Percentiles rank a stretch among this genome's conserved stretches.
Conservation (phyloP, 1,284 basidiomycete genomes). For the Ceratobasidium theobromae region DNA sequence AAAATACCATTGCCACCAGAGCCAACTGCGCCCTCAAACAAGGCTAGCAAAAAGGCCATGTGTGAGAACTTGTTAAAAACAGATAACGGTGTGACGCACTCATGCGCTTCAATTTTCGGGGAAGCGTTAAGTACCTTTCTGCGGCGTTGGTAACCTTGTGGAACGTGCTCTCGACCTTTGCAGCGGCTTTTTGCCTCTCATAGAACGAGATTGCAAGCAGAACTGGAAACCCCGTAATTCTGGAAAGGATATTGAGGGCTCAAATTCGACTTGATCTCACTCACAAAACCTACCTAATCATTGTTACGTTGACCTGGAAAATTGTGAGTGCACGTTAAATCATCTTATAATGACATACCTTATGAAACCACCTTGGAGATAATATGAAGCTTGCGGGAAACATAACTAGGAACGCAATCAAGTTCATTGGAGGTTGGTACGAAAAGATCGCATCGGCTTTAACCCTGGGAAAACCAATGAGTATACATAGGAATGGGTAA, state of each 20-base stretch:
- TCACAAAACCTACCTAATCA: conserved; percentile 58
- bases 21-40: conserved; percentile 73
- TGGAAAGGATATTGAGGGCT: conserved; percentile 40
- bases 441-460: conserved; percentile 89
- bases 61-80: not conserved
- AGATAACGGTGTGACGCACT: conserved; percentile 51
- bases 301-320: conserved; percentile 77
- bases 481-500: conserved; percentile 40
- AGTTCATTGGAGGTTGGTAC: conserved; percentile 88
- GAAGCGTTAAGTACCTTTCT: conserved; percentile 68
- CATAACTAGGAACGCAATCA: conserved; percentile 79
- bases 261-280: not conserved
- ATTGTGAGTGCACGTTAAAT: conserved; percentile 12
- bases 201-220: conserved; percentile 78
- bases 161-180: conserved; percentile 62
- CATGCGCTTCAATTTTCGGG: conserved; percentile 67
- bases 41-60: conserved; percentile 51
- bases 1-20: conserved; percentile 73
- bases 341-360: conserved; percentile 37
- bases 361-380: conserved; percentile 47
- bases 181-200: conserved; percentile 74
- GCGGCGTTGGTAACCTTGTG: conserved; percentile 67
- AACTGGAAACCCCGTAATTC: conserved; percentile 84
- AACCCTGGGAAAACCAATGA: conserved; percentile 57
- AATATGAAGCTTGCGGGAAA: conserved; percentile 80